Evolutionary conservation across 139 green algal species (phyloP), one percentile per base, ranked within the genome.

Genomic region (Volvox africanus): DNA sequence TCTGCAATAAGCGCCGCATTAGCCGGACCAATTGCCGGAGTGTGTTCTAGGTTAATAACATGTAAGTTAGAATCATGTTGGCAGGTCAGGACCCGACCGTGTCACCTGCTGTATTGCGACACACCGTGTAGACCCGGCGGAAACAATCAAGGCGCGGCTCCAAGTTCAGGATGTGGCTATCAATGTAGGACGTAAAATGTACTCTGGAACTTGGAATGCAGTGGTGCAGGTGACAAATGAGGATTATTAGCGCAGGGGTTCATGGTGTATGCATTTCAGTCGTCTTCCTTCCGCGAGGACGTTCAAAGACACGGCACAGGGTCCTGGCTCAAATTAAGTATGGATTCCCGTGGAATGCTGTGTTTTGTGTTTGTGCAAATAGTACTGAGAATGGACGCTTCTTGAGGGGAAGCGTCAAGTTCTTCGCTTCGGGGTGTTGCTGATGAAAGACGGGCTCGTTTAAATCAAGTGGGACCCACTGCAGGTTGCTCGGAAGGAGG

Each of bases 61-160:
- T 94, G 92, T 94, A 67, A 89, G 85, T 55, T n/a, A 55, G 44
- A 55, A 44, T 73, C 0, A 9, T 68, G 33, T 36, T 50, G 22
- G 11, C 80, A 65, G 68, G 13, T 28, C 35, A 22, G 18, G 30
- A 19, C 37, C 22, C 68, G 36, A 2, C 30, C 35, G 33, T 1
- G 35, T 62, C 14, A 77, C 30, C 30, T 68, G 9, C 55, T 30
- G 24, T 73, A 73, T 20, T 62, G n/a, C 0, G 17, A 33, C 5
- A 62, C 26, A 21, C 32, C 16, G 17, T 55, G 20, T 82, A 94
- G 92, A 97, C 80, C 96, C 96, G 19, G 86, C 95, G 12, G 96
- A 98, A 86, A 98, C 96, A 1, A 73, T 98, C 65, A 98, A 98
- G 75, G 95, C 96, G 0, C 92, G 93, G 44, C 90, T 97, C 33